These are phyloP conservation scores for Scutellaria barbata DNA, from an alignment of 257 asterid genomes.

Conservation along the genomic window DNA sequence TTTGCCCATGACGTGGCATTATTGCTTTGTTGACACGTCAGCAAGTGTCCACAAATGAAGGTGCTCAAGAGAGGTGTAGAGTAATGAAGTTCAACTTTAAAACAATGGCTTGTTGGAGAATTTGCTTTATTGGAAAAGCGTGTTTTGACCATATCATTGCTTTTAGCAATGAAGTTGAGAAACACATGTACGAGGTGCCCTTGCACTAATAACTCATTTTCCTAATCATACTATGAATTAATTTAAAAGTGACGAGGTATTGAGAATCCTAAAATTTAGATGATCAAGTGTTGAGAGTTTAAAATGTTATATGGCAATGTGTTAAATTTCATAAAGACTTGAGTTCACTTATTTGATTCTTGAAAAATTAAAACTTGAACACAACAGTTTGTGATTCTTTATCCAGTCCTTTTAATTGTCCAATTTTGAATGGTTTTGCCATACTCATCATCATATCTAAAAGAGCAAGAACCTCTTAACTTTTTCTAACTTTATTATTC, in stretches of 20 bases:
- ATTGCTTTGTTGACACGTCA: too few species aligned
- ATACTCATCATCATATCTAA: not conserved
- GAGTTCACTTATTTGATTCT: too few species aligned
- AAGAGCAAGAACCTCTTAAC: not conserved
- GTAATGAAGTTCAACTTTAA: not conserved
- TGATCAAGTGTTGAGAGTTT: too few species aligned
- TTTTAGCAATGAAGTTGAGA: not conserved
- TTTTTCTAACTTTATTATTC: not conserved
- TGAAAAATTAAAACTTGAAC: too few species aligned
- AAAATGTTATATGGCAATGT: too few species aligned
- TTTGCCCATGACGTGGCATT: too few species aligned
- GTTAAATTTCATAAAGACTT: too few species aligned
- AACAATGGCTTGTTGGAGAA: slow-evolving; percentile 7
- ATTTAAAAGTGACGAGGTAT: too few species aligned
- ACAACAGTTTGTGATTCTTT: not conserved
- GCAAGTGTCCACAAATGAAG: too few species aligned
- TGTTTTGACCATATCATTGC: slow-evolving; percentile 9
- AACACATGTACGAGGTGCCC: not conserved
- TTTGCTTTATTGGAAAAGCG: too few species aligned
- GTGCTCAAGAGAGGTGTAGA: too few species aligned
- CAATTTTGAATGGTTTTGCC: not conserved
- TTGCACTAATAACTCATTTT: not conserved
- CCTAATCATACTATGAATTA: not conserved
- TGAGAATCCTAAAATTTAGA: too few species aligned
- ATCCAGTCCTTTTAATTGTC: not conserved